Evolutionary conservation across 768 basidiomycete species (phyloP).

Genomic region (Neoboletus brunneissimus): DNA sequence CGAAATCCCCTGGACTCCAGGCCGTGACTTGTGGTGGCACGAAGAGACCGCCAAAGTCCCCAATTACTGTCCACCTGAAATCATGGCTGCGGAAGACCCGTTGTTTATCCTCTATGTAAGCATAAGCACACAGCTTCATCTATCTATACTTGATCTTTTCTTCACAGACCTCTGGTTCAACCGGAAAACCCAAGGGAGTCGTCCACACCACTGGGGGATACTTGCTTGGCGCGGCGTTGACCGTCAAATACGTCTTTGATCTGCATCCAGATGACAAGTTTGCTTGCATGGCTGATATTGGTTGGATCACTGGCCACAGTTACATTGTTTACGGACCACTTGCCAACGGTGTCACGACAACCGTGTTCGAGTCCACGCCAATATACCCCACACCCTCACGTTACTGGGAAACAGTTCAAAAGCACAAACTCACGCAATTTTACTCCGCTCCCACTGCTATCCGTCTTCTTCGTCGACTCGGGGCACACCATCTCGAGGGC

Average conservation of each 20-base stretch:
- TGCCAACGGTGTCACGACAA: constrained; percentile 77
- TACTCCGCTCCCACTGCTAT: constrained; percentile 96
- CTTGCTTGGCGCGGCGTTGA: constrained; percentile 86
- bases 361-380: constrained; percentile 94
- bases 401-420: constrained; percentile 95
- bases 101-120: constrained; percentile 97
- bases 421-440: constrained; percentile 93
- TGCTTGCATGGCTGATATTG: constrained; percentile 98
- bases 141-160: constrained; percentile 3
- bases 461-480: constrained; percentile 81
- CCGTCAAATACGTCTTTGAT: constrained; percentile 97
- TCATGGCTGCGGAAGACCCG: constrained; percentile 92
- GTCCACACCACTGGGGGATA: constrained; percentile 90
- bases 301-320: constrained; percentile 98
- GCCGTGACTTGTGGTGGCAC: constrained; percentile 95
- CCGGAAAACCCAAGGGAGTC: constrained; percentile 96
- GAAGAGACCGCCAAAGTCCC: constrained; percentile 85
- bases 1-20: constrained; percentile 74
- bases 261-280: constrained; percentile 95
- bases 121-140: constrained; percentile 11
- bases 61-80: constrained; percentile 82
- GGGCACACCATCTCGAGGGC: constrained; percentile 78
- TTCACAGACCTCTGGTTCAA: constrained; percentile 84
- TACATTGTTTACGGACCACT: constrained; percentile 97
- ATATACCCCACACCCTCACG: constrained; percentile 94